Evolutionary conservation across 371 early-diverging fungal species (phyloP).

Genomic region (Mortierella sp.): DNA sequence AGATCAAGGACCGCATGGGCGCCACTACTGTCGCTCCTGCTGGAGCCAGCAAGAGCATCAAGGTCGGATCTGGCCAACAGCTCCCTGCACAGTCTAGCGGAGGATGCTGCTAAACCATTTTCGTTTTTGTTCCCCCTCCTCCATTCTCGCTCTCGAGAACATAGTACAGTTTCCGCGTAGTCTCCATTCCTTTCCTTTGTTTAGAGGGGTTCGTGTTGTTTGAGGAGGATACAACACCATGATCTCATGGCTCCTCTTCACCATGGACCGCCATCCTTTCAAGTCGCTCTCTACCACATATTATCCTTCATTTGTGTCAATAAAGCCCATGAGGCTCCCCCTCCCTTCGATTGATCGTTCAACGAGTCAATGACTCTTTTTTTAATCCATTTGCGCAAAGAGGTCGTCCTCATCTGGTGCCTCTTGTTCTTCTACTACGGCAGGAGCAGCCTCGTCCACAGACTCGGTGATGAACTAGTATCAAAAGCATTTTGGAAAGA

Average conservation of each 20-base stretch:
- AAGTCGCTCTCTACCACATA: too few species aligned
- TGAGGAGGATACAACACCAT: too few species aligned
- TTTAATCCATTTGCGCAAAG: constrained; percentile 47
- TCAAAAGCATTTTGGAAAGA: not conserved
- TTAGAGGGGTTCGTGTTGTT: not conserved
- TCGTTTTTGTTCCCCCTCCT: constrained; percentile 12
- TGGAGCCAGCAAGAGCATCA: constrained; percentile 51
- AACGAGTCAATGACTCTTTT: not conserved
- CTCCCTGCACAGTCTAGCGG: constrained; percentile 47
- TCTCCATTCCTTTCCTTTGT: constrained; percentile 18
- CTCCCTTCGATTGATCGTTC: constrained; percentile 1
- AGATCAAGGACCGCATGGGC: constrained; percentile 63
- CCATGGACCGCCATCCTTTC: too few species aligned
- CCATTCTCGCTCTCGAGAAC: not conserved
- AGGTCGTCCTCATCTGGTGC: constrained; percentile 44
- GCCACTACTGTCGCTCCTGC: constrained; percentile 44
- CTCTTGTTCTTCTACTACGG: constrained; percentile 9
- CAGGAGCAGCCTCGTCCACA: constrained; percentile 8
- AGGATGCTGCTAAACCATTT: constrained; percentile 39
- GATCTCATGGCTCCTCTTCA: too few species aligned
- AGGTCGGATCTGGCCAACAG: constrained; percentile 54
- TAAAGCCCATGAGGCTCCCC: not conserved
- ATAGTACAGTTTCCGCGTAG: not conserved
- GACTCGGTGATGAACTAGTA: constrained; percentile 22
- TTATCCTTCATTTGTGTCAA: constrained; percentile 8